These are phyloP conservation scores for Logfia minima DNA, from an alignment of 129 eudicot genomes.

Conservation along the genomic window DNA sequence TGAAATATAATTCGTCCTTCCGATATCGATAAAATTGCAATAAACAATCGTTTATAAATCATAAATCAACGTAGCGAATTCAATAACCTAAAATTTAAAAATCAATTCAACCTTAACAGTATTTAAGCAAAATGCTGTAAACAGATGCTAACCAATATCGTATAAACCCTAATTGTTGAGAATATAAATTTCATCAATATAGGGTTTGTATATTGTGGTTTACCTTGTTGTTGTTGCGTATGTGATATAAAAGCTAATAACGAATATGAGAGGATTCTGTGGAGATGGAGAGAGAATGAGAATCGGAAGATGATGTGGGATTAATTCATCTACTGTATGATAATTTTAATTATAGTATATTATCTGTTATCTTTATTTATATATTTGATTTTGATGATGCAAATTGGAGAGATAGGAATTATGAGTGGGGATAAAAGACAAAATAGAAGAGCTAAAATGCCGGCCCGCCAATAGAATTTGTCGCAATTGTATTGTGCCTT, in stretches of 20 bases:
- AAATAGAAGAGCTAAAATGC: too few species aligned
- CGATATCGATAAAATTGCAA: background rate
- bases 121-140: background rate
- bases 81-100: background rate
- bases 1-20: background rate
- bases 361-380: background rate
- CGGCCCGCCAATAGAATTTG: too few species aligned
- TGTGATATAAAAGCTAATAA: background rate
- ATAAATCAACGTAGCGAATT: background rate
- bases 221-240: conserved; percentile 30
- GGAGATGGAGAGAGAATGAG: conserved; percentile 22
- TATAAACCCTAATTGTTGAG: conserved; percentile 23
- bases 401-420: too few species aligned
- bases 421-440: too few species aligned
- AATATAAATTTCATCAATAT: background rate
- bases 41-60: background rate
- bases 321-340: conserved; percentile 35
- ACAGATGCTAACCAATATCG: conserved; percentile 6
- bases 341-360: background rate
- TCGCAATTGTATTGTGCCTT: too few species aligned
- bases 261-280: conserved; percentile 3
- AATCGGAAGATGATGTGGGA: conserved; percentile 36
- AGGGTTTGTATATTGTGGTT: background rate
- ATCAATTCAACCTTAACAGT: background rate
- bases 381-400: too few species aligned